Evolutionary conservation across 169 alveolate genomes (phyloP).

Genomic region (Sarcocystis neurona): DNA sequence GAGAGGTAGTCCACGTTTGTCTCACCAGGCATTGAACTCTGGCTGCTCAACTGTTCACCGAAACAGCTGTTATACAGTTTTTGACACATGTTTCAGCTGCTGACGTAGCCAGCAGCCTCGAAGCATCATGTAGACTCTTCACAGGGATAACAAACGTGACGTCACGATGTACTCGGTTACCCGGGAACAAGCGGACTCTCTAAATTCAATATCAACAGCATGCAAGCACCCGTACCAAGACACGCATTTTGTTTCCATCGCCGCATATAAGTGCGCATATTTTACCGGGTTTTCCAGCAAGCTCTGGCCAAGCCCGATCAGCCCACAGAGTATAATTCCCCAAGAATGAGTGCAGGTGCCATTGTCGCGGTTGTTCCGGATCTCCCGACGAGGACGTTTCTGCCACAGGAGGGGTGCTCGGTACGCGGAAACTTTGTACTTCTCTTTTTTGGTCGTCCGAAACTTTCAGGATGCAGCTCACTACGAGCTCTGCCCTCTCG

Average conservation of each 20-base stretch:
- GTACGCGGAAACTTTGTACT: background rate
- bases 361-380: conserved; percentile 59
- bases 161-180: too few species aligned
- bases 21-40: too few species aligned
- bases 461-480: conserved; percentile 22
- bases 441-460: conserved; percentile 35
- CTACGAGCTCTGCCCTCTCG: too few species aligned
- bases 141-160: background rate
- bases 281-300: conserved; percentile 44
- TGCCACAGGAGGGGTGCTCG: background rate
- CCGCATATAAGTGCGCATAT: background rate
- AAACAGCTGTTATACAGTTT: too few species aligned
- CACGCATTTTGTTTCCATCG: background rate
- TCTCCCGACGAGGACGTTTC: conserved; percentile 41
- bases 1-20: too few species aligned
- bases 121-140: background rate
- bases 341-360: conserved; percentile 62
- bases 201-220: background rate
- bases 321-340: conserved; percentile 63
- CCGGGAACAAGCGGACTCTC: too few species aligned
- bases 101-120: background rate
- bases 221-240: background rate
- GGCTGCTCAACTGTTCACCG: too few species aligned
- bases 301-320: conserved; percentile 56
- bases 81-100: too few species aligned